Percentiles rank a stretch among this genome's conserved stretches.
Evolutionary conservation across 352 stramenopile species (phyloP).

Genomic region (Phytophthora chlamydospora): DNA sequence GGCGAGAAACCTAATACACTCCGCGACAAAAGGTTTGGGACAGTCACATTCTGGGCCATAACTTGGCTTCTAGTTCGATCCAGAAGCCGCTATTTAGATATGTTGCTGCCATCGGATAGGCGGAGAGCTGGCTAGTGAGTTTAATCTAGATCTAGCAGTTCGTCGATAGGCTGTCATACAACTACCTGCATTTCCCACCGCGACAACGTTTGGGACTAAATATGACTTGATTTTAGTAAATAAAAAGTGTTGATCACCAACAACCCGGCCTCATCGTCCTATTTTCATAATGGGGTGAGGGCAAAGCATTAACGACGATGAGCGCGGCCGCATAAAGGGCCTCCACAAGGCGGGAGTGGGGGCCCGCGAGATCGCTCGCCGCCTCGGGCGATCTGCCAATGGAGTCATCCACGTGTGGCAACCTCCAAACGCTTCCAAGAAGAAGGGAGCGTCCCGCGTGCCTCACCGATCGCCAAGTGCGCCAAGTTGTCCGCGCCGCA

Average conservation of each 20-base stretch:
- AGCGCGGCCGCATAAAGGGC: conserved; percentile 12
- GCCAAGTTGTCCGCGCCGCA: conserved; percentile 1
- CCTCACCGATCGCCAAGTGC: no score
- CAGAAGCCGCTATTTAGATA: conserved; percentile 8
- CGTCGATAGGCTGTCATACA: conserved; percentile 10
- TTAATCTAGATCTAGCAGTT: conserved; percentile 1
- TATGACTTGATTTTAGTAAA: conserved; percentile 12
- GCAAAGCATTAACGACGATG: conserved; percentile 1
- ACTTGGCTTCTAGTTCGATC: conserved; percentile 6
- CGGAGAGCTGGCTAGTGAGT: conserved; percentile 1
- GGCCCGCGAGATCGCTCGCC: background rate
- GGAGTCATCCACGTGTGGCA: background rate
- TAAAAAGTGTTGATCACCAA: background rate
- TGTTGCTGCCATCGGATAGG: background rate
- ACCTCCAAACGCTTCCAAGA: background rate
- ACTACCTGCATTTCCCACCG: background rate
- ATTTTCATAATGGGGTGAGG: conserved; percentile 6
- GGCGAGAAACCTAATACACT: no score
- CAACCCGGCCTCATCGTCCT: conserved; percentile 3
- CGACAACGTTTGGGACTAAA: conserved; percentile 13
- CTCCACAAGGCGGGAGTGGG: background rate
- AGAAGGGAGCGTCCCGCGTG: no score
- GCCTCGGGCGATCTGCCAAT: background rate
- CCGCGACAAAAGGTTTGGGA: conserved; percentile 12
- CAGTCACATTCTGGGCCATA: background rate